phyloP scores from a whole-genome alignment of 2,329 filamentous ascomycete species.

The Rosellinia necatrix region DNA sequence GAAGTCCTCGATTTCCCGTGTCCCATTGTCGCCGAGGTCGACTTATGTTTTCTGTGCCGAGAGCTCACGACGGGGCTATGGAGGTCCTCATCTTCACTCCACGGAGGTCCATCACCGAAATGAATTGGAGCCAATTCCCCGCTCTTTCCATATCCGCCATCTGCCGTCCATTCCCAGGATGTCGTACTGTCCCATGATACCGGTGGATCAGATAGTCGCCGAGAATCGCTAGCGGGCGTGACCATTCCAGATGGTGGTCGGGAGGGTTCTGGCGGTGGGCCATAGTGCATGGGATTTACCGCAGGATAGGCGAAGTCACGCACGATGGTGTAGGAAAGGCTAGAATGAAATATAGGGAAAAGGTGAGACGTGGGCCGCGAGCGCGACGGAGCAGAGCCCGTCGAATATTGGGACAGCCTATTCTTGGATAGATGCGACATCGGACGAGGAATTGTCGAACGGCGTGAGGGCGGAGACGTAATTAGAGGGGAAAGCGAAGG shows the following conservation, averaged over 20 bases:
- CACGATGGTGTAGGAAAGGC: conserved; percentile 84
- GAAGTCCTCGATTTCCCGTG: conserved; percentile 54
- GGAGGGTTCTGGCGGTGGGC: conserved; percentile 77
- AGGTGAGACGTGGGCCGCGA: conserved; percentile 82
- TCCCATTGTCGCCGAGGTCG: conserved; percentile 57
- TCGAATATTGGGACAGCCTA: conserved; percentile 83
- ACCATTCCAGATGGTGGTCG: conserved; percentile 75
- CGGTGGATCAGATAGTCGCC: conserved; percentile 83
- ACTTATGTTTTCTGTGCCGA: conserved; percentile 85
- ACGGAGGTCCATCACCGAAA: conserved; percentile 87
- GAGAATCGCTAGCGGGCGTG: conserved; percentile 81
- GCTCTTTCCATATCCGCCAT: conserved; percentile 60
- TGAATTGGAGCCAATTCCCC: conserved; percentile 81
- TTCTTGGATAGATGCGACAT: conserved; percentile 80
- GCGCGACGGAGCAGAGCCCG: conserved; percentile 67
- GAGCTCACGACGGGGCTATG: conserved; percentile 88
- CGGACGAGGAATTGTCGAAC: conserved; percentile 66
- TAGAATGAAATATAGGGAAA: conserved; percentile 84
- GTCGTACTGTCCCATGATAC: conserved; percentile 73
- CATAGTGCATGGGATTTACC: conserved; percentile 88
- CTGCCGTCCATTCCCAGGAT: conserved; percentile 61
- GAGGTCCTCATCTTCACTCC: conserved; percentile 93
- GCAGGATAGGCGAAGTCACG: conserved; percentile 93
- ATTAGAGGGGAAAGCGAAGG: conserved; percentile 61
- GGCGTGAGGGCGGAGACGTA: conserved; percentile 61